phyloP scores from a whole-genome alignment of 345 rosid species.

The Aurinia saxatilis region DNA sequence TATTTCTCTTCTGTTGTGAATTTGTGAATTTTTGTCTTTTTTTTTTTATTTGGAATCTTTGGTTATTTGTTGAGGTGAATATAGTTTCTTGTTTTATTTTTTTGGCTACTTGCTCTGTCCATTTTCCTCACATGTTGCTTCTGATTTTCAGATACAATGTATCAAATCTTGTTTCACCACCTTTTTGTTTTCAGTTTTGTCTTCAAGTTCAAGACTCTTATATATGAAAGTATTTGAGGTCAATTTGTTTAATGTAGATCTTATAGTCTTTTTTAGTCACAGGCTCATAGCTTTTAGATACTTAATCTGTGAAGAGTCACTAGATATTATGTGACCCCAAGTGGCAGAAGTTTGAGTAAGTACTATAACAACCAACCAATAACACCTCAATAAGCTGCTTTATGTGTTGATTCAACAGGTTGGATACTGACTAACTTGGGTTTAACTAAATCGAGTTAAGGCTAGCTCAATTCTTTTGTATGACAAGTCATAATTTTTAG shows the following conservation, averaged over 20 bases:
- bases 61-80: not conserved
- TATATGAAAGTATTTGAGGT: no score
- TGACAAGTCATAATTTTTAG: constrained; percentile 7
- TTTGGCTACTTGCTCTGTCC: constrained; percentile 4
- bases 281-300: not conserved
- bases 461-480: not conserved
- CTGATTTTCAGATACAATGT: no score
- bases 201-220: not conserved
- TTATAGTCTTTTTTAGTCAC: not conserved
- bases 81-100: constrained; percentile 1
- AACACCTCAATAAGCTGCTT: not conserved
- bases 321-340: not conserved
- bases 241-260: constrained; percentile 1
- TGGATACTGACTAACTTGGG: constrained; percentile 7
- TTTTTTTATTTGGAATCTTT: not conserved
- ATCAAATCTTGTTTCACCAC: constrained; percentile 2
- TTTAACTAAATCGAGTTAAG: constrained; percentile 9
- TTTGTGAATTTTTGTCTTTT: no score
- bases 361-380: not conserved
- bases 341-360: not conserved
- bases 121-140: constrained; percentile 1
- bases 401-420: not conserved
- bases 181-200: not conserved
- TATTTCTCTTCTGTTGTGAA: no score
- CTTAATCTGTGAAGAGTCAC: not conserved